These are phyloP conservation scores for Holtermanniella nyarrowii DNA, from an alignment of 768 basidiomycete genomes.

Conservation along the genomic window DNA sequence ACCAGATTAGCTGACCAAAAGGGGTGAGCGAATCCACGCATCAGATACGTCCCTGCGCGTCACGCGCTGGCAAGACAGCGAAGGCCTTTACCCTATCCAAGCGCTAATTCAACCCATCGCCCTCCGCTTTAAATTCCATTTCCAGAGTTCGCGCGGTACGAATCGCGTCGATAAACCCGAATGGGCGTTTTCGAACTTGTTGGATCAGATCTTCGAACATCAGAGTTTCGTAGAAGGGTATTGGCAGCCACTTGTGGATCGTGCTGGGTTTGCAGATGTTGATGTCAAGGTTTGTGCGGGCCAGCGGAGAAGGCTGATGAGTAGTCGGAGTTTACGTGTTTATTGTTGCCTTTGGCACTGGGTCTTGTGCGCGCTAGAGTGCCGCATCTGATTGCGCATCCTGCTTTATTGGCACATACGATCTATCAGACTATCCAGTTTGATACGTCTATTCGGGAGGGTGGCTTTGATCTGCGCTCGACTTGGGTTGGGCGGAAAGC, in stretches of 20 bases:
- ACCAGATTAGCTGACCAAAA: constrained; percentile 4
- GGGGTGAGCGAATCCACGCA: constrained; percentile 32
- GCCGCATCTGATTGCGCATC: constrained; percentile 61
- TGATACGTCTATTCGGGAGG: constrained; percentile 64
- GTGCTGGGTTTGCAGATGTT: constrained; percentile 54
- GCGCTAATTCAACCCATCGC: constrained; percentile 73
- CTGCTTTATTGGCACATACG: constrained; percentile 84
- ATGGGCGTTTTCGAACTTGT: constrained; percentile 89
- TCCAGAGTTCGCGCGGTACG: constrained; percentile 73
- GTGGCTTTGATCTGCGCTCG: constrained; percentile 56
- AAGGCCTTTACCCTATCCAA: constrained; percentile 71
- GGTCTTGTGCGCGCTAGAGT: constrained; percentile 66
- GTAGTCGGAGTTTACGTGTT: constrained; percentile 70
- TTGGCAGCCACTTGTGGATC: constrained; percentile 58
- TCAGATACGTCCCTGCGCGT: constrained; percentile 42
- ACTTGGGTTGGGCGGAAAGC: constrained; percentile 10
- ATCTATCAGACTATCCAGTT: constrained; percentile 86
- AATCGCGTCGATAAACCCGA: constrained; percentile 97
- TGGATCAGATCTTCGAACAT: constrained; percentile 80
- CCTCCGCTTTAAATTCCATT: constrained; percentile 88
- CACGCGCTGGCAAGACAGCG: constrained; percentile 44
- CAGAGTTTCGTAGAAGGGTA: constrained; percentile 63
- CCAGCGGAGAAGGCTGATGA: constrained; percentile 31
- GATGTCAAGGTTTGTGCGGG: constrained; percentile 85
- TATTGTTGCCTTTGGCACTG: constrained; percentile 66